Evolutionary conservation across 2,329 filamentous ascomycete species (phyloP), one percentile per base, ranked within the genome.

Genomic region (Sclerotinia sclerotiorum): DNA sequence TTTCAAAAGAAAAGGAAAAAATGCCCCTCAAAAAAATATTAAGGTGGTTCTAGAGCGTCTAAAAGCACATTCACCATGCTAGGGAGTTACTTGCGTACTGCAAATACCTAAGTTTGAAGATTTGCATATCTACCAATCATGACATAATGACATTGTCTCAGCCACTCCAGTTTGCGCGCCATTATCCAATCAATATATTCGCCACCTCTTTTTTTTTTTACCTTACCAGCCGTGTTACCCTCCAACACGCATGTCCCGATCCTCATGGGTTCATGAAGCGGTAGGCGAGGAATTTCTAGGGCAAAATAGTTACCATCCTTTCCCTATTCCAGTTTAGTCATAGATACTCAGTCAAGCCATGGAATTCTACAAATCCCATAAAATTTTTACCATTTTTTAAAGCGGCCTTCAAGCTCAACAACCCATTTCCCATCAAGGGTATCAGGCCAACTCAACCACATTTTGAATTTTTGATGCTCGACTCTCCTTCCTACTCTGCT

Each of bases 291-390:
- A 44, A 54, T 42, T 32, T 8, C 35, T 42, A 29, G 48, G 39
- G 8, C 32, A 64, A 27, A 63, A 44, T 32, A 29, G 21, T 7
- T 32, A n/a, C 19, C 58, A 48, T 39, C 46, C 29, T 15, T 62
- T 35, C 29, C 58, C 58, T 51, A n/a, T 62, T 62, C 39, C 29
- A 39, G 58, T 62, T 62, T 62, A 62, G 58, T 35, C 21, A 24
- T 21, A 27, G 10, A 21, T 24, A 55, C 35, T 65, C 24, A n/a
- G n/a, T 24, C 65, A 13, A 67, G 7, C 44, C 32, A 67, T 67
- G 35, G 65, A 67, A 67, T 62, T 67, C 56, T 67, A 29, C 35
- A 62, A 67, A 67, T 67, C 56, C 65, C 65, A 67, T 67, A 44
- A 54, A 67, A 63, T 13, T 21, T 62, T 54, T 35, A 32, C n/a